These are phyloP conservation scores for Apium graveolens DNA, from an alignment of 129 eudicot species.

Conservation along the genomic window DNA sequence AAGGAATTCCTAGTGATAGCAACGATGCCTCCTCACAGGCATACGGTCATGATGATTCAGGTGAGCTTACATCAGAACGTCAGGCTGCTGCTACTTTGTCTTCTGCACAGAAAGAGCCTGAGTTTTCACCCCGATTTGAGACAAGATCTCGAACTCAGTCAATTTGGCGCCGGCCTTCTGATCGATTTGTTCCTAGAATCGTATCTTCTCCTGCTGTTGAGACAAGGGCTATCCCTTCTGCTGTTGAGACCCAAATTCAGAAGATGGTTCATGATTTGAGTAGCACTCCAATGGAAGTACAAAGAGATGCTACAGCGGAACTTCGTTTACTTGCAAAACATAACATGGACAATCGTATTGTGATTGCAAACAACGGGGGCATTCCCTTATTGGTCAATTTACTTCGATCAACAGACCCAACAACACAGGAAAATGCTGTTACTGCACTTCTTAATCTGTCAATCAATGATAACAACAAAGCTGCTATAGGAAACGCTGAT, in stretches of 20 bases:
- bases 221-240: conserved; percentile 51
- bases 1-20: conserved; percentile 39
- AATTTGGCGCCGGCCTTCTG: conserved; percentile 66
- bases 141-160: conserved; percentile 41
- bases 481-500: conserved; percentile 60
- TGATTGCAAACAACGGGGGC: conserved; percentile 67
- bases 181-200: conserved; percentile 44
- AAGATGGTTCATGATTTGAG: conserved; percentile 55
- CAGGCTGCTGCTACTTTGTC: conserved; percentile 34
- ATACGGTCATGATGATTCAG: conserved; percentile 50
- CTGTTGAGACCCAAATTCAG: conserved; percentile 54
- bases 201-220: conserved; percentile 53
- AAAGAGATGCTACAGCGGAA: conserved; percentile 47
- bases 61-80: conserved; percentile 47
- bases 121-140: conserved; percentile 47
- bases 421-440: conserved; percentile 76
- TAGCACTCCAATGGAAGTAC: conserved; percentile 37
- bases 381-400: conserved; percentile 50
- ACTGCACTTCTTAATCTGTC: conserved; percentile 88
- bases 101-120: conserved; percentile 45
- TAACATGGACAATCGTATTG: conserved; percentile 72
- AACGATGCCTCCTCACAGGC: conserved; percentile 36
- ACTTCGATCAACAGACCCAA: conserved; percentile 58
- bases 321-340: conserved; percentile 70
- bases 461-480: conserved; percentile 75